Conservation (phyloP, 768 basidiomycete species). For the Tephrocybe sp. region DNA sequence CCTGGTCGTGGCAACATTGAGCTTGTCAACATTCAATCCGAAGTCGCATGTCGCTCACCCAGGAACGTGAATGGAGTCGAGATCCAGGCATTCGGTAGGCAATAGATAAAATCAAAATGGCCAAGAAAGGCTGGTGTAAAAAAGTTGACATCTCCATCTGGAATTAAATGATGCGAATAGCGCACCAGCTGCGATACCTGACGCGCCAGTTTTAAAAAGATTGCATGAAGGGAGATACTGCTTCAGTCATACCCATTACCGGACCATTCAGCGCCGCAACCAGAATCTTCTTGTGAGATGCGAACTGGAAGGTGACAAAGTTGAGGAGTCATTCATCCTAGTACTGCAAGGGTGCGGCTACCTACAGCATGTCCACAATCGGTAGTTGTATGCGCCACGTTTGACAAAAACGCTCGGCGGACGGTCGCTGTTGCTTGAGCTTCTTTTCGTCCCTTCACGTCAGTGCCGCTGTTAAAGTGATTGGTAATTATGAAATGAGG, state of each 20-base stretch:
- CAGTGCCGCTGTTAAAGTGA: slow-evolving; percentile 48
- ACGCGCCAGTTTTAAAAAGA: background rate
- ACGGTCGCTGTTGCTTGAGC: slow-evolving; percentile 22
- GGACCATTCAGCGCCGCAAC: slow-evolving; percentile 74
- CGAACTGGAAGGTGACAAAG: slow-evolving; percentile 42
- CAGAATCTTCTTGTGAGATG: slow-evolving; percentile 64
- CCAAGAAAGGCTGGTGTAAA: slow-evolving; percentile 53
- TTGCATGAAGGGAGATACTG: background rate
- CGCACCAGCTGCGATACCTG: slow-evolving; percentile 66
- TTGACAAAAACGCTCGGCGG: slow-evolving; percentile 45
- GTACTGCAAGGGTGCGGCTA: background rate
- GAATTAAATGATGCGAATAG: background rate
- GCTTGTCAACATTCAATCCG: slow-evolving; percentile 3
- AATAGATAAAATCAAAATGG: slow-evolving; percentile 74
- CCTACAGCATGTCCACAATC: slow-evolving; percentile 66
- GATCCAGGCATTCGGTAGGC: slow-evolving; percentile 58
- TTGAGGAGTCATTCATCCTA: background rate
- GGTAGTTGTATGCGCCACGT: slow-evolving; percentile 48
- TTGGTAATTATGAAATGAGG: background rate
- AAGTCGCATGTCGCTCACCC: slow-evolving; percentile 28
- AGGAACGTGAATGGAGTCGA: slow-evolving; percentile 68
- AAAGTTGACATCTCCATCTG: background rate
- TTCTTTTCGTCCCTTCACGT: slow-evolving; percentile 38
- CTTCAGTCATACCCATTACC: slow-evolving; percentile 54
- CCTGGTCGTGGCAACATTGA: slow-evolving; percentile 31